A percentile compares a stretch with the other conserved stretches of the same genome.
phyloP scores from a whole-genome alignment of 768 basidiomycete genomes.

The Boletus reticuloceps region DNA sequence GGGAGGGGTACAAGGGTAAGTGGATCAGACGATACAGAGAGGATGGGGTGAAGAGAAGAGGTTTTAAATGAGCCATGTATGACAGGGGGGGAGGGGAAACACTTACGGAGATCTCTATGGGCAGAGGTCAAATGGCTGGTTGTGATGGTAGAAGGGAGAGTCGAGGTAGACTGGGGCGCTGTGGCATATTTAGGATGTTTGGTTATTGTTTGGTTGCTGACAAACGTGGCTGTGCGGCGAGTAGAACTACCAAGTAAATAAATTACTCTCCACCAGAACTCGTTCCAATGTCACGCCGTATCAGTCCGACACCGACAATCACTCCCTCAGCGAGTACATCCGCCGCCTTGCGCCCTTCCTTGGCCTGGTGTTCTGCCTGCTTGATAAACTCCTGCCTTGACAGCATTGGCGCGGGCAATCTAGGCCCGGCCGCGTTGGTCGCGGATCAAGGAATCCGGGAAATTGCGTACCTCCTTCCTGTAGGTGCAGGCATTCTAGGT shows the following conservation, averaged over 20 bases:
- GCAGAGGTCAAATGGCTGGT: neutral
- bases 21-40: neutral
- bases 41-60: neutral
- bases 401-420: constrained; percentile 64
- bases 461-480: constrained; percentile 73
- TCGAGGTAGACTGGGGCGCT: constrained; percentile 8
- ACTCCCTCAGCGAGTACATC: constrained; percentile 72
- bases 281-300: constrained; percentile 42
- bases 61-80: neutral
- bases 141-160: constrained; percentile 31
- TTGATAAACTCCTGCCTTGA: constrained; percentile 72
- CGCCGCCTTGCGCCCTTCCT: constrained; percentile 68
- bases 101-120: constrained; percentile 9
- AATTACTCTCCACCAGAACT: neutral
- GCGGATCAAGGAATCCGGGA: neutral
- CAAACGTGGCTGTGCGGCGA: constrained; percentile 19
- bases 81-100: neutral
- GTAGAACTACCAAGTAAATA: constrained; percentile 4
- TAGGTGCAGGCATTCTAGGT: constrained; percentile 90
- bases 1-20: constrained; percentile 5
- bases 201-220: constrained; percentile 39
- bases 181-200: constrained; percentile 38
- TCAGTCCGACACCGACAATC: constrained; percentile 73
- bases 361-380: constrained; percentile 60
- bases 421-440: constrained; percentile 20